Conservation (phyloP, 108 stramenopile genomes). For the Discostella pseudostelligera region DNA sequence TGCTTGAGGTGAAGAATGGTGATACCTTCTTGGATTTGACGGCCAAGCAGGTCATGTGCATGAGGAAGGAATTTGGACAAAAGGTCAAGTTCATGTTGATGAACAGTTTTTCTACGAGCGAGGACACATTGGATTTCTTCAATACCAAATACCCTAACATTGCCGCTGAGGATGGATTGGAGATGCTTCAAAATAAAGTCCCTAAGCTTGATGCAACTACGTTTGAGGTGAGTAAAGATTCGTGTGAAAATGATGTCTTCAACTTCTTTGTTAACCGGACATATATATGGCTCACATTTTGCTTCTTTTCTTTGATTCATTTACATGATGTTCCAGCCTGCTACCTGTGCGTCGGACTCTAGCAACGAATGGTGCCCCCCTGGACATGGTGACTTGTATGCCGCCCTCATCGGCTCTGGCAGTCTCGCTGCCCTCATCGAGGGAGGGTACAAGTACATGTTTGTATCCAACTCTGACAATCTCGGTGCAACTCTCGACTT, state of each 20-base stretch:
- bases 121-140: slow-evolving; percentile 94
- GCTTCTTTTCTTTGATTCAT: not conserved
- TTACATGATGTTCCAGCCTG: slow-evolving; percentile 53
- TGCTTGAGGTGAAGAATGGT: slow-evolving; percentile 94
- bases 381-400: slow-evolving; percentile 99
- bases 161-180: slow-evolving; percentile 92
- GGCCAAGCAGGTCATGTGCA: slow-evolving; percentile 96
- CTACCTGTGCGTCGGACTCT: slow-evolving; percentile 70
- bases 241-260: not conserved
- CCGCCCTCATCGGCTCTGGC: slow-evolving; percentile 96
- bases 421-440: slow-evolving; percentile 88
- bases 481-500: slow-evolving; percentile 98
- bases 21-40: slow-evolving; percentile 99
- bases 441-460: slow-evolving; percentile 99
- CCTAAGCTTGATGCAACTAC: slow-evolving; percentile 94
- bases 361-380: slow-evolving; percentile 99
- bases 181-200: slow-evolving; percentile 99
- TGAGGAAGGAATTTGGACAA: slow-evolving; percentile 88
- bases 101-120: slow-evolving; percentile 98
- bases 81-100: slow-evolving; percentile 99
- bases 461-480: slow-evolving; percentile 99
- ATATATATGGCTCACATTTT: not conserved
- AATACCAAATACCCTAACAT: slow-evolving; percentile 80
- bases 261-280: not conserved
- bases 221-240: slow-evolving; percentile 59